A percentile compares a stretch with the other conserved stretches of the same genome.
Evolutionary conservation across 192 early-diverging fungal genomes (phyloP).

Genomic region (Backusella parvicylindrica): DNA sequence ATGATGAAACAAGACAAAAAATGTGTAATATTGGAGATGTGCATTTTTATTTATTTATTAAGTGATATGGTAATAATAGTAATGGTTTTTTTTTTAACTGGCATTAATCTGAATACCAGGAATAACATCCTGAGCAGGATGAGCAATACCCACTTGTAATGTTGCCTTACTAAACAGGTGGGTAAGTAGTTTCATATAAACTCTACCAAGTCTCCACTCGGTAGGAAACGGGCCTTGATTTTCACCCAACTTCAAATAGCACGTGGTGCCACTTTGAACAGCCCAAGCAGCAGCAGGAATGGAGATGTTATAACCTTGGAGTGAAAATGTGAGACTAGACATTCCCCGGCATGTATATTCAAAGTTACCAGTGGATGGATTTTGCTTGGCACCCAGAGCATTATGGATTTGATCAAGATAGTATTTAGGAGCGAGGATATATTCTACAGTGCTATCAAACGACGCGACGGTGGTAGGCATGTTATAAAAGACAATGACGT

Average conservation of each 20-base stretch:
- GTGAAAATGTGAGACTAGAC: not conserved
- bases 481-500: not conserved
- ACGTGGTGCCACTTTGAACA: not conserved
- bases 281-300: not conserved
- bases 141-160: not conserved
- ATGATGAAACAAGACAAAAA: too few relatives aligned
- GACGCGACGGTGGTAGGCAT: not conserved
- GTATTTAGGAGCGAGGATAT: not conserved
- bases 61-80: too few relatives aligned
- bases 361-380: not conserved
- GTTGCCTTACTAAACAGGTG: not conserved
- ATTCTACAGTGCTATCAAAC: not conserved
- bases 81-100: not conserved
- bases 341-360: not conserved
- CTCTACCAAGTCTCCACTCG: not conserved
- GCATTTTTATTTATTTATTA: too few relatives aligned
- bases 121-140: not conserved
- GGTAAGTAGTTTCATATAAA: not conserved
- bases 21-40: too few relatives aligned
- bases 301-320: not conserved
- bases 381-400: not conserved
- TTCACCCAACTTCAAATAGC: not conserved
- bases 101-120: not conserved
- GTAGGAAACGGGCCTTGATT: not conserved
- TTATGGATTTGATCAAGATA: not conserved